Evolutionary conservation across 176 grass and related monocot species (phyloP).

Genomic region (Musa acuminata): DNA sequence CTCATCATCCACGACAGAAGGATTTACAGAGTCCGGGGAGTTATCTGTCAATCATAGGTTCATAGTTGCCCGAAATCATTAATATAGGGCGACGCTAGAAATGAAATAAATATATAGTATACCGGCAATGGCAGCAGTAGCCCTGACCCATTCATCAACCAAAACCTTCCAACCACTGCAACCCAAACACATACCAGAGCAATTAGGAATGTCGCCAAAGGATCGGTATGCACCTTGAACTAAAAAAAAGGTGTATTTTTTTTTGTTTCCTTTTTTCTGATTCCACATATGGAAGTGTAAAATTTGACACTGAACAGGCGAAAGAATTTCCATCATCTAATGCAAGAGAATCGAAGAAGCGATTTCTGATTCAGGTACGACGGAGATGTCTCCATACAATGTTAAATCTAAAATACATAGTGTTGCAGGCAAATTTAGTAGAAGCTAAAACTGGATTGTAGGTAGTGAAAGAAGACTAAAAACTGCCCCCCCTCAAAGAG

Average conservation of each 20-base stretch:
- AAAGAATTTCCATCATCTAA: no score
- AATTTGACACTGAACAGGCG: no score
- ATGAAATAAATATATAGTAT: background rate
- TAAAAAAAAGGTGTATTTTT: background rate
- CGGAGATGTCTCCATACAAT: no score
- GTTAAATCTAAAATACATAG: no score
- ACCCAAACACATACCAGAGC: background rate
- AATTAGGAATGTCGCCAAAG: background rate
- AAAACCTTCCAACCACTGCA: constrained; percentile 13
- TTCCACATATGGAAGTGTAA: no score
- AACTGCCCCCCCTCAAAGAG: no score
- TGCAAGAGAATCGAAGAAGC: no score
- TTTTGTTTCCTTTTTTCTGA: no score
- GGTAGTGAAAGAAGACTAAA: no score
- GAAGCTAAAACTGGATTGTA: no score
- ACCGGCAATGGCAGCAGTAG: constrained; percentile 3
- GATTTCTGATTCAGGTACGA: no score
- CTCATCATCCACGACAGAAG: constrained; percentile 47
- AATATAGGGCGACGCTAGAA: background rate
- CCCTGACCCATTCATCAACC: constrained; percentile 13
- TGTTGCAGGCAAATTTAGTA: no score
- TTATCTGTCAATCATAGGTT: constrained; percentile 26
- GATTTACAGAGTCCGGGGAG: constrained; percentile 34
- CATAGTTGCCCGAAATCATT: background rate
- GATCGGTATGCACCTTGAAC: background rate